Evolutionary conservation across 1,139 yeast genomes (phyloP), one percentile per base, ranked within the genome.

Genomic region (Martiniozyma asiatica): DNA sequence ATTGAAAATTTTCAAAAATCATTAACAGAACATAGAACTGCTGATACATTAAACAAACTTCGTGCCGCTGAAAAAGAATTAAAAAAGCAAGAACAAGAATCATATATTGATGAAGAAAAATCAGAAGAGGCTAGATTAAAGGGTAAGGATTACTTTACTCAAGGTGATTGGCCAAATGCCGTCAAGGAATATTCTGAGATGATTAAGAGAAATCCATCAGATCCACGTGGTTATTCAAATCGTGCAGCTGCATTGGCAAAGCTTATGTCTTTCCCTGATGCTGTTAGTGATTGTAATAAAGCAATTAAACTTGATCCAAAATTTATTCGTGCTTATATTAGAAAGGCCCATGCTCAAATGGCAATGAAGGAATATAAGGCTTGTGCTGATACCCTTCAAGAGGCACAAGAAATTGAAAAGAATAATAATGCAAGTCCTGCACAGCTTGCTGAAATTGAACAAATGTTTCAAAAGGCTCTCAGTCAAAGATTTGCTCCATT

Each of bases 201-300:
- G 84, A 67, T 87, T 48, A 82, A 85, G 62, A 79, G 99, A 54
- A 87, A 92, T 3, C 99, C 99, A 35, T 74, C 76, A 36, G 98
- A 92, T 57, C 93, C 94, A 21, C 75, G 96, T 58, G 98, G 97
- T 33, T 92, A 87, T 58, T 85, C 94, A 26, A 92, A 92, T 63
- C 80, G 98, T 59, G 98, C 99, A 33, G 98, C 98, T 24, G 95
- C 94, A 1, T 72, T 80, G 52, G 75, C 94, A 32, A 92, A 92
- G 58, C 70, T 92, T 44, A 74, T 89, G 79, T 82, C 96, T 13
- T 89, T 87, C 80, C 96, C 96, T 22, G 98, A 87, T 47, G 97
- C 94, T 10, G 76, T 92, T 38, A 69, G 69, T 48, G 99, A 92
- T 59, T 85, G 97, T 63, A 82, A 89, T 52, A 56, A 60, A 39